Evolutionary conservation across 176 grass and related monocot genomes (phyloP).

Genomic region (Eleusine coracana): DNA sequence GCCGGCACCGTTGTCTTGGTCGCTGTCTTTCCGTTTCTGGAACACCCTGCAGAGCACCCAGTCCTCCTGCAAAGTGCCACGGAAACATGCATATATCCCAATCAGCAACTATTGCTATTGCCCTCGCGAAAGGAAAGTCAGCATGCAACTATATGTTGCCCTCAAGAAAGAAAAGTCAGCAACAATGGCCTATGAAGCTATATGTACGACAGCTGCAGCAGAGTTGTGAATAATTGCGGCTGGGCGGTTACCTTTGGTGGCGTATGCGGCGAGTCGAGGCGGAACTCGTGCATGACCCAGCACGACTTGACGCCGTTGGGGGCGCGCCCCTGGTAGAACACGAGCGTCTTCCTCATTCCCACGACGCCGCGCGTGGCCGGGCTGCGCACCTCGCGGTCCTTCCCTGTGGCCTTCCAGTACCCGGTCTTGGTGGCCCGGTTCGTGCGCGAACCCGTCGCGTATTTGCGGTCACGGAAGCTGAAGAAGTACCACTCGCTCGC

Average conservation of each 20-base stretch:
- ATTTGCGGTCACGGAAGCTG: conserved; percentile 91
- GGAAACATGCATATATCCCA: no score
- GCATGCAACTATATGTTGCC: no score
- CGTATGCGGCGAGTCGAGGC: conserved; percentile 66
- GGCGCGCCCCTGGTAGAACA: conserved; percentile 83
- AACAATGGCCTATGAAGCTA: no score
- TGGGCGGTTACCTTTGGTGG: conserved; percentile 52
- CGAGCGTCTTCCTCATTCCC: conserved; percentile 94
- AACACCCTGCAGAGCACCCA: conserved; percentile 96
- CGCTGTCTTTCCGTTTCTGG: conserved; percentile 65
- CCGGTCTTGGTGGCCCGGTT: conserved; percentile 87
- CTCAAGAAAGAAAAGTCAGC: no score
- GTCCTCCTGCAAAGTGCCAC: conserved; percentile 58
- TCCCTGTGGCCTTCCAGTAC: conserved; percentile 92
- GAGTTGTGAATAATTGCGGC: no score
- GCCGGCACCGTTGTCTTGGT: conserved; percentile 38
- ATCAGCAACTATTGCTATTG: no score
- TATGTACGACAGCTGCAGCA: no score
- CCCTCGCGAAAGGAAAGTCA: no score
- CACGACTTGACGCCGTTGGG: conserved; percentile 74
- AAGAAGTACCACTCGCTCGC: conserved; percentile 97
- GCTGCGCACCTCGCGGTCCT: conserved; percentile 65
- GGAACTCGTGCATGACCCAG: conserved; percentile 96
- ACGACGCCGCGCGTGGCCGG: conserved; percentile 42
- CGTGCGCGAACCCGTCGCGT: conserved; percentile 75